Percentiles rank a stretch among this genome's conserved stretches.
Evolutionary conservation across 768 basidiomycete species (phyloP).

Genomic region (Suillus ampliporus): DNA sequence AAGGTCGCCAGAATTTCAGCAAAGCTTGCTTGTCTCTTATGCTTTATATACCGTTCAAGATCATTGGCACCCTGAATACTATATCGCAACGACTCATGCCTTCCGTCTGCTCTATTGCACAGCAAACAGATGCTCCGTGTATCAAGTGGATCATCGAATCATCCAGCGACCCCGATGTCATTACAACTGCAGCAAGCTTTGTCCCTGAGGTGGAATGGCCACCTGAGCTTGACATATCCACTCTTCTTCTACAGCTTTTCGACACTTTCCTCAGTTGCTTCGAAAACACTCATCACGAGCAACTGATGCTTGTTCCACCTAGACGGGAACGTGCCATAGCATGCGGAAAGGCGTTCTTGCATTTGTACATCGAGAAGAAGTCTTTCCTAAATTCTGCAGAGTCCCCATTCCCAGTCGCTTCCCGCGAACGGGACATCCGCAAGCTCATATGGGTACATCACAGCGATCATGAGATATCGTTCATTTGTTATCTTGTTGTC

Average conservation of each 20-base stretch:
- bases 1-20: constrained; percentile 4
- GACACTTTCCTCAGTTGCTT: constrained; percentile 16
- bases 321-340: constrained; percentile 14
- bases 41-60: constrained; percentile 11
- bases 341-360: constrained; percentile 16
- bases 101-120: not conserved
- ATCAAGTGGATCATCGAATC: constrained; percentile 16
- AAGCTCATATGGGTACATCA: constrained; percentile 14
- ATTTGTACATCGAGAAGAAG: constrained; percentile 13
- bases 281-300: constrained; percentile 8
- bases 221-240: constrained; percentile 18
- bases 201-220: constrained; percentile 22
- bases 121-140: constrained; percentile 7
- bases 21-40: not conserved
- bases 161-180: constrained; percentile 12
- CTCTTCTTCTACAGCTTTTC: constrained; percentile 10
- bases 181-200: constrained; percentile 18
- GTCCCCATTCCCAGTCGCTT: not conserved
- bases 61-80: not conserved
- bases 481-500: constrained; percentile 13
- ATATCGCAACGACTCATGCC: not conserved
- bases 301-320: constrained; percentile 6
- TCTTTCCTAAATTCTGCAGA: constrained; percentile 1
- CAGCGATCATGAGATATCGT: constrained; percentile 12
- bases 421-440: constrained; percentile 2